Evolutionary conservation across 2,329 filamentous ascomycete genomes (phyloP), one percentile per base, ranked within the genome.

Genomic region (Cladosporium phlei): DNA sequence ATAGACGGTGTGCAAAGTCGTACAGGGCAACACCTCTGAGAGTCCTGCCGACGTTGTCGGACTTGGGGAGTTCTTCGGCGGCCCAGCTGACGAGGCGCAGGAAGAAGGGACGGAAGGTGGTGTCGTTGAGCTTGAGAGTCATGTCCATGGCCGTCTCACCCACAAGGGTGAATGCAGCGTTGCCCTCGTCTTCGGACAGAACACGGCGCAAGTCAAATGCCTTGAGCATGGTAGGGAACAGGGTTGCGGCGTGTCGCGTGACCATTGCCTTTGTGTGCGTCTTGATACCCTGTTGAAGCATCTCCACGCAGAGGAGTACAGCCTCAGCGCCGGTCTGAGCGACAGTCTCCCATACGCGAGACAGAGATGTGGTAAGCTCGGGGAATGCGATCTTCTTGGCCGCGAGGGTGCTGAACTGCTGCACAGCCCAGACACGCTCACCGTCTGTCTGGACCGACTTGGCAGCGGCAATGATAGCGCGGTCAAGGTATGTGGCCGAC

Each of bases 51-150:
- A 69, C 56, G 11, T 63, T 63, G 57, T 88, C 83, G 50, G 76
- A 78, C 69, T 83, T 82, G 14, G 82, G 69, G 34, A 86, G 66
- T 0, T 74, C 76, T 2, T 73, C 70, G 14, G 73, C 75, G 1
- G 85, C 78, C 86, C 90, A 96, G 48, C 95, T 88, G 35, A 94
- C 75, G n/a, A 96, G 72, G 54, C 85, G 80, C 12, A 82, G 77
- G 71, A 97, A 98, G 52, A 98, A 82, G 1, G 93, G 94, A 10
- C 90, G 79, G 80, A 98, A 98, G 0, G 86, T 82, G 1, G 86
- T 83, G 63, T 98, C 93, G 68, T 96, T 97, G 52, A 98, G 79
- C 73, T 97, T 97, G 73, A 95, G 88, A 45, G 95, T 86, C 82
- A 96, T 93, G 66, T 88, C 86, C 49, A 98, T 78, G 0, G 83